Evolutionary conservation across 2,329 filamentous ascomycete genomes (phyloP).

Genomic region (Colletotrichum sojae): DNA sequence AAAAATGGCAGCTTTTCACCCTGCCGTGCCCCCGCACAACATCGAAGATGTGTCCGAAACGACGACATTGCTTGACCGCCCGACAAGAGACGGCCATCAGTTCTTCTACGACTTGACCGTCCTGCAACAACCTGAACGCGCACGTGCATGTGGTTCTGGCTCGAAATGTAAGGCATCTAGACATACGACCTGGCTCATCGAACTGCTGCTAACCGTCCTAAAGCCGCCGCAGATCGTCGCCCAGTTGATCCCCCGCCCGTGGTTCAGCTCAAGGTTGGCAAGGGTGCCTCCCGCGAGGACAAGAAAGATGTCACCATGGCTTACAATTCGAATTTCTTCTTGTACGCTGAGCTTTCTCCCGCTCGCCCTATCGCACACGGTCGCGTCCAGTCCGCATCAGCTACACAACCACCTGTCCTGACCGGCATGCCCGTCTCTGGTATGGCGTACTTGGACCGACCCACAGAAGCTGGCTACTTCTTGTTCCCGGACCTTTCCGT

Average conservation of each 20-base stretch:
- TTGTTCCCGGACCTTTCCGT: conserved; percentile 98
- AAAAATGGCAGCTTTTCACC: conserved; percentile 3
- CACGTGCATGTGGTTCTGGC: conserved; percentile 93
- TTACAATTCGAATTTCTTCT: conserved; percentile 98
- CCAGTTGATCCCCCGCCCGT: conserved; percentile 96
- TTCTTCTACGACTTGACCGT: conserved; percentile 88
- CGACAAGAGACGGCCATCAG: conserved; percentile 80
- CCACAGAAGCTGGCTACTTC: conserved; percentile 87
- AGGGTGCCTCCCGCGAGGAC: conserved; percentile 74
- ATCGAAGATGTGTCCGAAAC: conserved; percentile 25
- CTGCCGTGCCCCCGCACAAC: neutral
- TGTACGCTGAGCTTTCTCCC: conserved; percentile 92
- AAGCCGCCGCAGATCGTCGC: conserved; percentile 87
- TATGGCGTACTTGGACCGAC: conserved; percentile 95
- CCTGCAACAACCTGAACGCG: conserved; percentile 94
- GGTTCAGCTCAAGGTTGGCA: conserved; percentile 88
- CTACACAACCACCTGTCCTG: conserved; percentile 82
- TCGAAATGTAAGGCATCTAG: conserved; percentile 81
- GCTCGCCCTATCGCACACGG: conserved; percentile 87
- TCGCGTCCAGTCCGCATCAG: conserved; percentile 77
- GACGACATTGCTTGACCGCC: conserved; percentile 21
- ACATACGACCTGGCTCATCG: conserved; percentile 6
- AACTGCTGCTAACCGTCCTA: conserved; percentile 43
- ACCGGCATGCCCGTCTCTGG: conserved; percentile 96
- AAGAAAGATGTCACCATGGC: conserved; percentile 85